These are phyloP conservation scores for Trametes villosa DNA, from an alignment of 768 basidiomycete genomes.

Conservation along the genomic window DNA sequence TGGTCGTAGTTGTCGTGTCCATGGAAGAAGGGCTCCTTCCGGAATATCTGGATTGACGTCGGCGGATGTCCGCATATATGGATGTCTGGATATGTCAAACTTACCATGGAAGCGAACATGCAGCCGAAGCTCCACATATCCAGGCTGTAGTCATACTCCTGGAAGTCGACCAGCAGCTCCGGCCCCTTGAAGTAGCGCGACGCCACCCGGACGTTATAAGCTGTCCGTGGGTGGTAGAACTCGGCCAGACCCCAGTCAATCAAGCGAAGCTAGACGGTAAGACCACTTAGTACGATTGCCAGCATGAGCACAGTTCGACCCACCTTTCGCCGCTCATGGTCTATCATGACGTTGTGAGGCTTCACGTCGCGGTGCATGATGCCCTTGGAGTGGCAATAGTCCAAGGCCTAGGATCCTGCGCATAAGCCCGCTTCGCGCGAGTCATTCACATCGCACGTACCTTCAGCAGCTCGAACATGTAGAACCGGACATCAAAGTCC, in stretches of 20 bases:
- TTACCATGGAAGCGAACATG: slow-evolving; percentile 98
- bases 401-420: slow-evolving; percentile 67
- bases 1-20: slow-evolving; percentile 99
- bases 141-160: slow-evolving; percentile 96
- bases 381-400: slow-evolving; percentile 97
- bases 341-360: slow-evolving; percentile 99
- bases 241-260: slow-evolving; percentile 99
- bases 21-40: slow-evolving; percentile 99
- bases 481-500: slow-evolving; percentile 94
- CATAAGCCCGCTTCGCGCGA: neutral
- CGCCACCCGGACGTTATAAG: slow-evolving; percentile 97
- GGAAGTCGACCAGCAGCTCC: slow-evolving; percentile 95
- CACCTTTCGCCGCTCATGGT: slow-evolving; percentile 95
- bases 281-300: neutral
- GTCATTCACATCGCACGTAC: slow-evolving; percentile 39
- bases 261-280: slow-evolving; percentile 68
- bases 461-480: slow-evolving; percentile 96
- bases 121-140: slow-evolving; percentile 99
- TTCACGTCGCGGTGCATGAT: slow-evolving; percentile 99
- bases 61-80: neutral
- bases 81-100: slow-evolving; percentile 25
- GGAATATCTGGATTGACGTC: slow-evolving; percentile 77
- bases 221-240: slow-evolving; percentile 97
- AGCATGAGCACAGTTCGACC: neutral
- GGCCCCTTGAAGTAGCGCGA: slow-evolving; percentile 98